Percentiles rank a stretch among this genome's conserved stretches.
phyloP scores from a whole-genome alignment of 176 grass and related monocot species.

The Bonia amplexicaulis region DNA sequence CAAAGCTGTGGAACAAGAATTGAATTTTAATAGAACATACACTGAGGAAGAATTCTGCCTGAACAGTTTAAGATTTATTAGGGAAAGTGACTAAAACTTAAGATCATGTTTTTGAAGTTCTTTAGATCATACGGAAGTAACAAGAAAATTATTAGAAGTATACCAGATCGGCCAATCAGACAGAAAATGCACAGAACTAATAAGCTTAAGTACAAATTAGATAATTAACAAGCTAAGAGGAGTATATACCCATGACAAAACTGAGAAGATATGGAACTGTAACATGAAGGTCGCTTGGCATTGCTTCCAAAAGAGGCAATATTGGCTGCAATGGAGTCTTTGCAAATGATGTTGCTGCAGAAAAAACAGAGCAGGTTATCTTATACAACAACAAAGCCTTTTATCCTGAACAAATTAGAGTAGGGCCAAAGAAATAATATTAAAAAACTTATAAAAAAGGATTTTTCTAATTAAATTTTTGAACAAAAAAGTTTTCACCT shows the following conservation, averaged over 20 bases:
- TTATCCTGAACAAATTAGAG: background rate
- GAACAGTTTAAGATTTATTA: background rate
- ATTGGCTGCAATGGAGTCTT: conserved; percentile 60
- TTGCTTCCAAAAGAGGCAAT: conserved; percentile 73
- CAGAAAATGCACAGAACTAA: background rate
- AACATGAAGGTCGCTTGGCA: conserved; percentile 74
- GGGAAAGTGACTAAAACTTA: background rate
- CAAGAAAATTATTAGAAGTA: background rate
- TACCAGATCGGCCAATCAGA: background rate
- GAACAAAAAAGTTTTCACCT: conserved; percentile 33
- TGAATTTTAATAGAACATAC: background rate
- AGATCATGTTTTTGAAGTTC: background rate
- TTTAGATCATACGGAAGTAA: background rate
- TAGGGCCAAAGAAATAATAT: background rate
- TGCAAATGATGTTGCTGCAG: conserved; percentile 79
- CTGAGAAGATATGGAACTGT: conserved; percentile 82
- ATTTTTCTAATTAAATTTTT: too few relatives aligned
- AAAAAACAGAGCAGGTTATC: background rate
- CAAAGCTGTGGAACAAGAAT: background rate
- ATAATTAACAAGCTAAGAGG: conserved; percentile 5
- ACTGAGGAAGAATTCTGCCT: background rate
- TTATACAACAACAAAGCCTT: background rate
- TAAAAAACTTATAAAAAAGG: too few relatives aligned
- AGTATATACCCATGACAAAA: conserved; percentile 72
- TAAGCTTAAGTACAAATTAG: background rate